Conservation (phyloP, 139 green algal species). For the Picochlorum sp. region DNA sequence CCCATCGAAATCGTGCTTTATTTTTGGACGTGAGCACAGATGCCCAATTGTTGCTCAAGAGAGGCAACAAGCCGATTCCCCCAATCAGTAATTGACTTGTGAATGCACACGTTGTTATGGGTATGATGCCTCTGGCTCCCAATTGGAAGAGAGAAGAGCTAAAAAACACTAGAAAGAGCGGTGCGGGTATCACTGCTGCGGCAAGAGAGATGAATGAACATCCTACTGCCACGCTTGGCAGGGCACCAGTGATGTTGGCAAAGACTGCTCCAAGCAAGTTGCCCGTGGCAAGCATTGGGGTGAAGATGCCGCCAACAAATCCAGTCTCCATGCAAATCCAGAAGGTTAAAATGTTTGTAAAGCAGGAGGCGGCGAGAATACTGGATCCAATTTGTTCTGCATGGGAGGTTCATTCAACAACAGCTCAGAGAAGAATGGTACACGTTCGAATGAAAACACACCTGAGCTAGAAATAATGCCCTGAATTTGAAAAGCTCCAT, state of each 20-base stretch:
- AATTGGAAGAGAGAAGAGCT: neutral
- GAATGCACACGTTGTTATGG: conserved; percentile 4
- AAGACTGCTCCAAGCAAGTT: neutral
- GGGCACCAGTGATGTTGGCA: neutral
- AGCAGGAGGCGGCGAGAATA: neutral
- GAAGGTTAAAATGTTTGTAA: neutral
- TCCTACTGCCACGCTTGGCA: neutral
- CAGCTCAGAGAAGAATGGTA: neutral
- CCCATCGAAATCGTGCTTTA: too few relatives aligned
- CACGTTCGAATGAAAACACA: too few relatives aligned
- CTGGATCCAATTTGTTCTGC: neutral
- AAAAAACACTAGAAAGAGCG: neutral
- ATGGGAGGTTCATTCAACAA: neutral
- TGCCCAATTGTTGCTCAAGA: neutral
- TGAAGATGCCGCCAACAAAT: neutral
- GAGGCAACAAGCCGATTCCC: neutral
- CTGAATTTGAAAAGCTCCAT: neutral
- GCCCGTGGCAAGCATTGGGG: neutral
- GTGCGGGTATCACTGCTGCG: neutral
- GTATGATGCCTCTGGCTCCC: neutral
- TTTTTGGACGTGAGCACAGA: neutral
- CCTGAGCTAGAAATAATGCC: neutral
- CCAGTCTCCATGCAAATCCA: conserved; percentile 5
- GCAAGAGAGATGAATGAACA: neutral
- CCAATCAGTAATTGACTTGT: neutral